phyloP scores from a whole-genome alignment of 208 protist genomes.

The Endotrypanum monterogeii region DNA sequence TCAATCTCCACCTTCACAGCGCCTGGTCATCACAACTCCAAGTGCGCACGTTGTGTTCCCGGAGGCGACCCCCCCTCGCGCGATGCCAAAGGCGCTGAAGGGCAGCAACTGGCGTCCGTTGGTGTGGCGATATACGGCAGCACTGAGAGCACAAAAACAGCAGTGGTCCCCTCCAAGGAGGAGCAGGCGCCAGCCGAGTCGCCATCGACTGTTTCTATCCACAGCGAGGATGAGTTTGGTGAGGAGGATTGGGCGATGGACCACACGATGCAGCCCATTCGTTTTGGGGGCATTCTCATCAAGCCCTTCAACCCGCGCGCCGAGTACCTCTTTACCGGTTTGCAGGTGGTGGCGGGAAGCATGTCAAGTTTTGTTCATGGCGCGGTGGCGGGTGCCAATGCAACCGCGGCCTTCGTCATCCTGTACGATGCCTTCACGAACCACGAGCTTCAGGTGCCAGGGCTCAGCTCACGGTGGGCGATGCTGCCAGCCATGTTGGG shows the following conservation, averaged over 20 bases:
- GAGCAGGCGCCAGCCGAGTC: not conserved
- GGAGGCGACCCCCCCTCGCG: constrained; percentile 17
- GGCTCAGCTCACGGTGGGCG: constrained; percentile 62
- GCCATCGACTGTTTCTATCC: constrained; percentile 28
- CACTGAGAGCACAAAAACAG: not conserved
- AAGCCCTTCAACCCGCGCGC: constrained; percentile 87
- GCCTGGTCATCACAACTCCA: not conserved
- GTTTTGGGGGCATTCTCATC: constrained; percentile 67
- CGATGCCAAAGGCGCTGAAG: constrained; percentile 7
- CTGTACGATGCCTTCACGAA: constrained; percentile 80
- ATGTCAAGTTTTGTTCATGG: constrained; percentile 89
- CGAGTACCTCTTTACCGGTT: constrained; percentile 81
- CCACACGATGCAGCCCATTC: constrained; percentile 77
- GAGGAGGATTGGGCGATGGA: constrained; percentile 80
- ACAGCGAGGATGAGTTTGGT: constrained; percentile 60
- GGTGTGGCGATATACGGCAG: constrained; percentile 20
- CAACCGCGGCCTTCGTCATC: constrained; percentile 78
- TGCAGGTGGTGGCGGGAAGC: constrained; percentile 86
- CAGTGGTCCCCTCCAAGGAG: not conserved
- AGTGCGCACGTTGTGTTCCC: constrained; percentile 14
- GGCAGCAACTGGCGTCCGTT: constrained; percentile 11
- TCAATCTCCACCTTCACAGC: not conserved
- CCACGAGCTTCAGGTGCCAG: constrained; percentile 50
- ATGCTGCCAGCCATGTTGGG: constrained; percentile 82
- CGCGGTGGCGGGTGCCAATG: constrained; percentile 84